Conservation (phyloP, 1,284 basidiomycete species). For the Irpex sp. region DNA sequence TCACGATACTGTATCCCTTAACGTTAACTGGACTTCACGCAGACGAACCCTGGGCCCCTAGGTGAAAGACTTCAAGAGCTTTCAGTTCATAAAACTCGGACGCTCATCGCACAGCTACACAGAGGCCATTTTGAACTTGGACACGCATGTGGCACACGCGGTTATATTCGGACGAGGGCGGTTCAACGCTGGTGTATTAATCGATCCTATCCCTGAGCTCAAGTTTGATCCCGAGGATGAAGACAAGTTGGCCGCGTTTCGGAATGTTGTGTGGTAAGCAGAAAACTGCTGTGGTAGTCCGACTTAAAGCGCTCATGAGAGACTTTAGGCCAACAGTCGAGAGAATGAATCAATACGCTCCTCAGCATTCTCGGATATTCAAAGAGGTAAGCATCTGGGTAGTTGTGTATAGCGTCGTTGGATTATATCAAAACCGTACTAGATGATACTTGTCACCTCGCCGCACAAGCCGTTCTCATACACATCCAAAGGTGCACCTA, state of each 20-base stretch:
- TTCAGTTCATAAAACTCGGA: not conserved
- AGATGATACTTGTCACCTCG: conserved; percentile 30
- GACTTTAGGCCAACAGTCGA: conserved; percentile 30
- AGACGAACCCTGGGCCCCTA: conserved; percentile 39
- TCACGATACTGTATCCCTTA: not conserved
- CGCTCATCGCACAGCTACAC: not conserved
- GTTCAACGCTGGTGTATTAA: conserved; percentile 31
- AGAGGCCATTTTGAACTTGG: conserved; percentile 30
- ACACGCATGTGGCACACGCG: conserved; percentile 27
- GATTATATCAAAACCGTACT: not conserved
- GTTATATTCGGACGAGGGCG: conserved; percentile 36
- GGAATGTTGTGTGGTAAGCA: conserved; percentile 27
- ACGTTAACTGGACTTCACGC: not conserved
- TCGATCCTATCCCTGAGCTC: conserved; percentile 26
- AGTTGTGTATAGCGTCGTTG: not conserved
- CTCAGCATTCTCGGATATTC: conserved; percentile 36
- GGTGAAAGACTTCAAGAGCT: conserved; percentile 20
- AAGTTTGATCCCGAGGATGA: conserved; percentile 24
- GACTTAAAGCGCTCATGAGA: not conserved
- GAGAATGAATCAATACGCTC: conserved; percentile 31
- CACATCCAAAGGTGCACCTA: conserved; percentile 27
- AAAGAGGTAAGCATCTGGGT: conserved; percentile 22
- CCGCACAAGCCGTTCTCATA: conserved; percentile 27
- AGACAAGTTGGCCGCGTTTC: conserved; percentile 22
- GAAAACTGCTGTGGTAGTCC: not conserved